Conservation (phyloP, 257 asterid genomes). For the Solanum virginianum region DNA sequence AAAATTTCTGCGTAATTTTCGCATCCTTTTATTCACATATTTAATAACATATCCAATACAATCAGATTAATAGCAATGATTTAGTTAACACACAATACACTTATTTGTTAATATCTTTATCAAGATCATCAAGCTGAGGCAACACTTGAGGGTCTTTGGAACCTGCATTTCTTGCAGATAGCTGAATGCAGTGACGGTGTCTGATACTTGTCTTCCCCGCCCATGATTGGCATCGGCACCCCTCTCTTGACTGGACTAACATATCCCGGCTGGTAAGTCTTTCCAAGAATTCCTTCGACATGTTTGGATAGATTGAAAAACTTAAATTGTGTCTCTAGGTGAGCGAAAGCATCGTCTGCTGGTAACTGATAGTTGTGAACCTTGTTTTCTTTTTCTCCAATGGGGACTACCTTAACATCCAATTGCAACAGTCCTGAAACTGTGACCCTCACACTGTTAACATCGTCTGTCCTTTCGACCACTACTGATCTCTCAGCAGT, state of each 20-base stretch:
- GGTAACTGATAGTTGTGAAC: constrained; percentile 52
- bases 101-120: background rate
- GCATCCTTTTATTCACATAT: background rate
- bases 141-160: constrained; percentile 26
- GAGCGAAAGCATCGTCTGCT: constrained; percentile 43
- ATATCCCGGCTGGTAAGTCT: constrained; percentile 52
- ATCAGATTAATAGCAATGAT: background rate
- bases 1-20: background rate
- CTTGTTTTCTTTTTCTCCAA: constrained; percentile 40
- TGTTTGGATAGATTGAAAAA: constrained; percentile 31
- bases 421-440: constrained; percentile 27
- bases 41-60: background rate
- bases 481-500: constrained; percentile 21
- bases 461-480: constrained; percentile 51
- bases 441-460: constrained; percentile 36
- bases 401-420: constrained; percentile 36
- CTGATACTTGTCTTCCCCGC: constrained; percentile 57
- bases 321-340: constrained; percentile 51
- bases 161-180: constrained; percentile 39
- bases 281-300: constrained; percentile 51
- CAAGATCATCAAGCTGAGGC: constrained; percentile 10
- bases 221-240: constrained; percentile 60
- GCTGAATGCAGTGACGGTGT: constrained; percentile 45
- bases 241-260: constrained; percentile 52
- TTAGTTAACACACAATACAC: background rate